Evolutionary conservation across 1,284 basidiomycete species (phyloP), one percentile per base, ranked within the genome.

Genomic region (Austroboletus niveus): DNA sequence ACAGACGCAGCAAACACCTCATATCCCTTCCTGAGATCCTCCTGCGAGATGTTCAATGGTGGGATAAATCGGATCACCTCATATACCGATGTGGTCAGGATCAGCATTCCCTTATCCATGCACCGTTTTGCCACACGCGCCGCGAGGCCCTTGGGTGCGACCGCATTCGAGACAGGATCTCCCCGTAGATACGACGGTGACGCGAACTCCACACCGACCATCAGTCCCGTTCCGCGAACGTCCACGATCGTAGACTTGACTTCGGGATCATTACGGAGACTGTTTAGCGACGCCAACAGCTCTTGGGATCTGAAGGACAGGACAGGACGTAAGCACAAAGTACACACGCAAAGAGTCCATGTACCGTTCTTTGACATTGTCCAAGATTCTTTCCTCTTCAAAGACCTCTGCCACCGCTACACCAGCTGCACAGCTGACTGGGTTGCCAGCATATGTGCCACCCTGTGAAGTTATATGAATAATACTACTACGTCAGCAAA

Each of bases 361-460:
- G 17, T 65, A 87, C 81, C 92, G 80, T 14, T 76, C 80, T 46
- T 80, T 72, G 42, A 94, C 92, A 64, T 96, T 96, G 10, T 80
- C 81, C 35, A 93, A 75, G 45, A 94, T 78, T 24, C 85, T 82
- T 61, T 93, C 91, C 55, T 89, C 84, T 55, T 73, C 75, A 71
- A 96, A 85, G 1, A 80, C 87, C 49, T 95, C 85, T 32, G 80
- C 80, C 32, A 91, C 88, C 0, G 92, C 93, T 38, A 87, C 77
- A 11, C 85, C 93, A 15, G 94, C 94, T 0, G 94, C 94, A 65
- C 93, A 96, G 0, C 89, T 77, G 1, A 96, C 89, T 1, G 90
- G 86, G 64, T 94, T 96, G 30, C 94, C 94, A 10, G 89, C 89
- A 61, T 94, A 94, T 3, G 93, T 95, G 17, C 92, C 93, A 29